Conservation (phyloP, 257 asterid genomes). For the Fraxinus cuspidata region DNA sequence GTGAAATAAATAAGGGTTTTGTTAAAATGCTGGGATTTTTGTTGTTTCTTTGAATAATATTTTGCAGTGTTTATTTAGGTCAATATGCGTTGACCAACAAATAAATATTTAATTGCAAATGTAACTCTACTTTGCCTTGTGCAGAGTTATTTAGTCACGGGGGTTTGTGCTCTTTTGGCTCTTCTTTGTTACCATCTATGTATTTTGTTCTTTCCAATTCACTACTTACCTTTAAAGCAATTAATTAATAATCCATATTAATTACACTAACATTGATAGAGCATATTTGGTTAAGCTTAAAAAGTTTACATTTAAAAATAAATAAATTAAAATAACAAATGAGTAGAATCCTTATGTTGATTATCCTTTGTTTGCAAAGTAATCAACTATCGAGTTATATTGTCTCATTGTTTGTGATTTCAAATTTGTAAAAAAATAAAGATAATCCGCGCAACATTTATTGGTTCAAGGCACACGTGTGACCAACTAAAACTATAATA, state of each 20-base stretch:
- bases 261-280: neutral
- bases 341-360: neutral
- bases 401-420: slow-evolving; percentile 14
- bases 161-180: slow-evolving; percentile 48
- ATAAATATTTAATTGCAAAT: slow-evolving; percentile 3
- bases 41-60: slow-evolving; percentile 10
- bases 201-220: slow-evolving; percentile 35
- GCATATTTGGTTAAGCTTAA: slow-evolving; percentile 31
- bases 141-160: slow-evolving; percentile 46
- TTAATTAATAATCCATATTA: slow-evolving; percentile 21
- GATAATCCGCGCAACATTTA: slow-evolving; percentile 10
- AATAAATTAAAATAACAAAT: no score
- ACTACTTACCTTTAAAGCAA: slow-evolving; percentile 33
- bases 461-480: neutral
- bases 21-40: neutral
- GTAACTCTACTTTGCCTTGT: slow-evolving; percentile 25
- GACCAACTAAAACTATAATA: neutral
- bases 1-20: neutral
- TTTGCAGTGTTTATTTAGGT: slow-evolving; percentile 32
- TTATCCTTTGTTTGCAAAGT: neutral
- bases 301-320: neutral
- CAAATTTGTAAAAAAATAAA: neutral
- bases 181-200: slow-evolving; percentile 32
- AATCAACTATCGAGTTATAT: no score
- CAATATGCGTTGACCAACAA: slow-evolving; percentile 51